Evolutionary conservation across 2,329 filamentous ascomycete genomes (phyloP), one percentile per base, ranked within the genome.

Genomic region (Diaporthe aspalathi): DNA sequence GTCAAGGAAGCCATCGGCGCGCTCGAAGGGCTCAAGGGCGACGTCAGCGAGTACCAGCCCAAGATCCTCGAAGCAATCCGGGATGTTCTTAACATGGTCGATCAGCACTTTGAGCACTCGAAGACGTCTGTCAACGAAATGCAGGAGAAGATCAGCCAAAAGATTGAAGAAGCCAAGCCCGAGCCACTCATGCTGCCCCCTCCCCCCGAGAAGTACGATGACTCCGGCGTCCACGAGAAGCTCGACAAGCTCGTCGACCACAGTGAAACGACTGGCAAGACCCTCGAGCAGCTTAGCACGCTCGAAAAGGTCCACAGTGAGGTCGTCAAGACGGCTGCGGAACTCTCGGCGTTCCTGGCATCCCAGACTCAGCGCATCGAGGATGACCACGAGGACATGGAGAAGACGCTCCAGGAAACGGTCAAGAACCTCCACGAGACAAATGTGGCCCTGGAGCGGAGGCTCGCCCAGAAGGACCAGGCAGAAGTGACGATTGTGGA

Each of bases 241-340:
- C 69, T 74, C 17, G 70, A 88, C 73, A 84, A 82, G 74, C 81
- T 92, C 5, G 84, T 94, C 50, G 88, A 88, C 65, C 90, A 93
- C 77, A 90, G 88, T 40, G 86, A 90, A 32, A 87, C 89, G 24
- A 88, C 93, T 0, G 88, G 88, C 66, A 91, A 94, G 77, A 90
- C 93, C 1, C 89, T 94, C 45, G 86, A 88, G 6, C 93, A 95
- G 75, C 88, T 98, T 56, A 92, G 93, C 73, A 93, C 93, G 29
- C 88, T 99, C 6, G 94, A 98, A 75, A 89, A 94, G 80, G 96
- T 98, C 65, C 94, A 98, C 77, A 88, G 93, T 74, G 93, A 97
- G 75, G 94, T 99, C 70, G 90, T 94, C 79, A 88, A 91, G 72
- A 97, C 94, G 1, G 94, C 95, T 1, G 89, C 91, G 24, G 94